These are phyloP conservation scores for Nepenthes gracilis DNA, from an alignment of 148 eudicot species.

Conservation along the genomic window DNA sequence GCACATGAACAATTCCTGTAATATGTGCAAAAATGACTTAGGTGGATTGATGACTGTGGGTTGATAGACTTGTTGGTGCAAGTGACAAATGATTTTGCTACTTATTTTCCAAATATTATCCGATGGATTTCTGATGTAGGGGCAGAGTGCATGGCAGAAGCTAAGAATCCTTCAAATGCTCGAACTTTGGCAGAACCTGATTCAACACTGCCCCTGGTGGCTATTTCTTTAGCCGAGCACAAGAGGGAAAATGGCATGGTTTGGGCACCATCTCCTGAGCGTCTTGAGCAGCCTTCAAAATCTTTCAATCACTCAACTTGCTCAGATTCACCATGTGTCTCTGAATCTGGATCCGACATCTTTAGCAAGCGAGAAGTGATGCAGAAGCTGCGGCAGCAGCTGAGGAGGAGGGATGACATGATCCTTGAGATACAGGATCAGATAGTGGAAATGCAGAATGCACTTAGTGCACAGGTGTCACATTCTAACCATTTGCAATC, in stretches of 20 bases:
- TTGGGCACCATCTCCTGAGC: constrained; percentile 87
- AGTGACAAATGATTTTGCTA: not conserved
- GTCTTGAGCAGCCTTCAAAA: constrained; percentile 73
- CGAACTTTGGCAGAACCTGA: constrained; percentile 48
- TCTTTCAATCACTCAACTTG: constrained; percentile 73
- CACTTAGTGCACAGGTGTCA: constrained; percentile 46
- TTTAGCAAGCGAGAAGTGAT: constrained; percentile 90
- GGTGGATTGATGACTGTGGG: no score
- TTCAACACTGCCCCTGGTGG: constrained; percentile 60
- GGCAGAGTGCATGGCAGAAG: constrained; percentile 34
- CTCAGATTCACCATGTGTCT: constrained; percentile 82
- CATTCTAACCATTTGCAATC: constrained; percentile 72
- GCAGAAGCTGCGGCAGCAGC: constrained; percentile 86
- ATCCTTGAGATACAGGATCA: constrained; percentile 95
- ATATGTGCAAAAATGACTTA: no score
- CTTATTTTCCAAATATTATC: not conserved
- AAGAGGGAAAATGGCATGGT: constrained; percentile 51
- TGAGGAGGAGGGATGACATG: constrained; percentile 90
- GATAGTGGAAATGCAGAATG: constrained; percentile 63
- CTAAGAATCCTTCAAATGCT: constrained; percentile 38
- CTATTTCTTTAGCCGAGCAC: constrained; percentile 55
- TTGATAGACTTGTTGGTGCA: not conserved
- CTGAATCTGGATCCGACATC: constrained; percentile 91
- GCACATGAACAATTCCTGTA: no score
- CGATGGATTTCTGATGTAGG: constrained; percentile 20